Percentiles rank a stretch among this genome's conserved stretches.
These are phyloP conservation scores for Candida manassasensis DNA, from an alignment of 805 yeast species.

Conservation along the genomic window DNA sequence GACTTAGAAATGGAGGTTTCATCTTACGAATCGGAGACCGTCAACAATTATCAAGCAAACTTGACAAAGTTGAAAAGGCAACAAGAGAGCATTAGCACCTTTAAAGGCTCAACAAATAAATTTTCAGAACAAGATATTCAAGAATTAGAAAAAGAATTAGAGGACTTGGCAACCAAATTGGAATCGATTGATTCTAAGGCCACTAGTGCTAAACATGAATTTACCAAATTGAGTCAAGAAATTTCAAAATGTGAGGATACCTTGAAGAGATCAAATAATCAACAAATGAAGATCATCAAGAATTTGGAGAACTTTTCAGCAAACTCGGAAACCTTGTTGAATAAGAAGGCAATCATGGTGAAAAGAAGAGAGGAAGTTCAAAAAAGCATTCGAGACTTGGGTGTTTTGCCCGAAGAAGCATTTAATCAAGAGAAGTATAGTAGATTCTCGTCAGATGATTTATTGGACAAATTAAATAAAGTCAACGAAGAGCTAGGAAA, in stretches of 20 bases:
- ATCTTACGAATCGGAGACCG: constrained; percentile 49
- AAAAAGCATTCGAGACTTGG: constrained; percentile 71
- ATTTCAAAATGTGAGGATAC: constrained; percentile 32
- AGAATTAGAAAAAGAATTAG: constrained; percentile 22
- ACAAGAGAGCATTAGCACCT: constrained; percentile 4
- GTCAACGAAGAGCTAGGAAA: constrained; percentile 55
- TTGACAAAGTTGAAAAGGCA: constrained; percentile 16
- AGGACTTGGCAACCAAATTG: constrained; percentile 20
- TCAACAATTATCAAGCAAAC: constrained; percentile 55
- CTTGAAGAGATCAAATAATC: constrained; percentile 49
- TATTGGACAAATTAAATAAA: constrained; percentile 49
- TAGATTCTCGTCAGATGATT: constrained; percentile 43
- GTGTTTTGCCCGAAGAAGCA: constrained; percentile 87
- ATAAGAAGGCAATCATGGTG: constrained; percentile 55
- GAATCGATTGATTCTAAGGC: constrained; percentile 24
- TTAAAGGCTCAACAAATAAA: constrained; percentile 12
- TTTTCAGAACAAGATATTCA: constrained; percentile 9
- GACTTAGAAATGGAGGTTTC: constrained; percentile 45
- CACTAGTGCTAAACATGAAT: constrained; percentile 19
- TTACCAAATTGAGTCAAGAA: constrained; percentile 25
- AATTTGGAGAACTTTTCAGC: constrained; percentile 60
- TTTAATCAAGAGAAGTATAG: constrained; percentile 43
- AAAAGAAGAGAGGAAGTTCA: constrained; percentile 68
- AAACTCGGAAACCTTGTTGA: constrained; percentile 57
- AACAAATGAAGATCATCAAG: constrained; percentile 49